Base-by-base conservation (phyloP, 2,329 filamentous ascomycete species). In the Fusarium coicis region DNA sequence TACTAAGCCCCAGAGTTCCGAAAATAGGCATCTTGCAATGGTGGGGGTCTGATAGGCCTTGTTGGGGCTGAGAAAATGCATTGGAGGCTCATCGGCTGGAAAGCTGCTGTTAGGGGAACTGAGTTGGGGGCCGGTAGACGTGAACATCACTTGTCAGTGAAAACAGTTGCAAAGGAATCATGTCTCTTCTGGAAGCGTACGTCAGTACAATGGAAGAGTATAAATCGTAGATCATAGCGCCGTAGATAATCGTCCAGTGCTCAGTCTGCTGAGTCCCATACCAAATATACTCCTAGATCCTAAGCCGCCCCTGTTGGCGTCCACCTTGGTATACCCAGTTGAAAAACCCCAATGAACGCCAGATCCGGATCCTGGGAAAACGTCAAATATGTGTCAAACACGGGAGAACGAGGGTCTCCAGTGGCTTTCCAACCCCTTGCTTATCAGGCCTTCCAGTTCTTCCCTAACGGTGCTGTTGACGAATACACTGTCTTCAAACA, bases 401-500 rank as follows among this genome's bases (percentile, higher is more conserved):
- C 34, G 3, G 19, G 23, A 28, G 19, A 16, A n/a, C 9, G 9
- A 8, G 5, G 10, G 12, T 9, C 5, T 39, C 14, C 19, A 21
- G 23, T 8, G 4, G 11, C 16, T 30, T 28, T 16, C 15, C 30
- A 28, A 14, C 1, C 16, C 8, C n/a, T 10, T 42, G 15, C n/a
- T 23, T 6, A 19, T 26, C 36, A 11, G 15, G 16, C 34, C 34
- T 16, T 21, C 14, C 9, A 34, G 36, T 16, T 34, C 28, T 52
- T 16, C 10, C 23, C 34, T 14, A 12, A 11, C 11, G 10, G 34
- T 28, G n/a, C n/a, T 40, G 26, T 23, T 52, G 26, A 49, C 18
- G 30, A 34, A 21, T 18, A 83, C 82, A 58, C n/a, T 8, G 12
- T 14, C 49, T n/a, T 68, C 30, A 74, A 36, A 74, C 72, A 32